Conservation (phyloP, 805 yeast species). For the Yarrowia keelungensis region DNA sequence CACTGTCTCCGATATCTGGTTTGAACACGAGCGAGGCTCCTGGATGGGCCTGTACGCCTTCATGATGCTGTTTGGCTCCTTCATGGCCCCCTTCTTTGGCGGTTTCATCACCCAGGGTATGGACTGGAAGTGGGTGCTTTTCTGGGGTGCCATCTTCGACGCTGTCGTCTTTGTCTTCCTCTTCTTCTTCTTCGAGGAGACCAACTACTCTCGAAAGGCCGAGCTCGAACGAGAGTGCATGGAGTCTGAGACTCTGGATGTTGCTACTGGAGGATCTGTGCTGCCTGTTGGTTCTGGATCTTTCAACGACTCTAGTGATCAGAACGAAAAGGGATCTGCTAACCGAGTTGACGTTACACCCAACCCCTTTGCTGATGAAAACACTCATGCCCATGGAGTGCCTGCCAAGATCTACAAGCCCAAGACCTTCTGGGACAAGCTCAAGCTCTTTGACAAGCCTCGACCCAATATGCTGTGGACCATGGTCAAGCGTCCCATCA, state of each 20-base stretch:
- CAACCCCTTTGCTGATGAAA: background rate
- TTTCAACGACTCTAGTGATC: constrained; percentile 5
- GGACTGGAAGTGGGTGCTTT: constrained; percentile 41
- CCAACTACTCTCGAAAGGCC: constrained; percentile 35
- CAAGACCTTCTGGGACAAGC: constrained; percentile 38
- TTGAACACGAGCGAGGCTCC: constrained; percentile 76
- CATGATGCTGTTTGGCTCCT: constrained; percentile 54
- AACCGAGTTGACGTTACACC: background rate
- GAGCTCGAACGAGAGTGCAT: constrained; percentile 10
- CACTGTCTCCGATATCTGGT: constrained; percentile 72
- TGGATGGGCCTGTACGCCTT: constrained; percentile 75
- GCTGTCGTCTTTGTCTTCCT: constrained; percentile 26
- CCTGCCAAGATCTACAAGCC: constrained; percentile 16
- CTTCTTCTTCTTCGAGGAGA: constrained; percentile 40
- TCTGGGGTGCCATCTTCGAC: constrained; percentile 39
- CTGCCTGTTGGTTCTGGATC: constrained; percentile 2
- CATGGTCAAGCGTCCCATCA: constrained; percentile 34
- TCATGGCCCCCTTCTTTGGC: constrained; percentile 33
- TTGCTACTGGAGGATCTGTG: background rate
- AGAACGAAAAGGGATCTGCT: constrained; percentile 18
- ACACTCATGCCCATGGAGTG: background rate
- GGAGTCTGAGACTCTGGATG: constrained; percentile 14
- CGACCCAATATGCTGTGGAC: constrained; percentile 37
- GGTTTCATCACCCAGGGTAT: constrained; percentile 31
- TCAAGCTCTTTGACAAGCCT: constrained; percentile 28